Base-by-base conservation (phyloP, 768 basidiomycete genomes). In the Collybia mongolica region DNA sequence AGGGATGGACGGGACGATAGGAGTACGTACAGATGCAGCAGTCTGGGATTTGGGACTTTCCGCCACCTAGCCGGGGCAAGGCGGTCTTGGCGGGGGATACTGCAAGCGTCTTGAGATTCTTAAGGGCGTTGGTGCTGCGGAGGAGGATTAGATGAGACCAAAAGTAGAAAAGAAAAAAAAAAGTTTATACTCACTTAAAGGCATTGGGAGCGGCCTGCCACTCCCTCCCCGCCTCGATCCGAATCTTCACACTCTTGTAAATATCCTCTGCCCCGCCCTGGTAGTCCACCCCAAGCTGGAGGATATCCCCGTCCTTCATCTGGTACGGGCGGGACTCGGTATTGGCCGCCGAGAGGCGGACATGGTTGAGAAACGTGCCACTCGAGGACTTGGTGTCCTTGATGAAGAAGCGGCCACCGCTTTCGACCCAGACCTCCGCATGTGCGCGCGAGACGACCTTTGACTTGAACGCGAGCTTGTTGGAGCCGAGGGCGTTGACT, bases 191-290 rank as follows among this genome's bases (percentile, higher is more conserved):
- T 28, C 52, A 79, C 79, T 98, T 99, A 91, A 97, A 99, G 37
- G 85, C 89, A 72, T 98, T 98, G 0, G 85, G 82, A 0, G 73
- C 80, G 1, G 84, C 73, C 66, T 97, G 93, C 96, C 94, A 98
- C 66, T 94, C 94, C 53, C 95, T 72, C 2, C 79, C 79, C 15
- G 98, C 67, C 70, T 99, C 96, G 44, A 98, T 75, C 56, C 90
- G 80, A 65, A 99, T 97, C 81, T 96, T 98, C 52, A 98, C 92
- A 51, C 90, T 92, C 72, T 97, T 89, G 69, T 96, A 98, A 46
- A 96, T 93, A 67, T 98, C 95, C 72, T 98, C 94, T 6, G 90
- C 83, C 0, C 96, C 96, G 5, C 96, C 96, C 67, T 98, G 95
- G 69, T 97, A 99, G 65, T 98, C 95, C 22, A 98, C 93, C 2